Evolutionary conservation across 768 basidiomycete species (phyloP), one percentile per base, ranked within the genome.

Genomic region (Peribolospora baueri): DNA sequence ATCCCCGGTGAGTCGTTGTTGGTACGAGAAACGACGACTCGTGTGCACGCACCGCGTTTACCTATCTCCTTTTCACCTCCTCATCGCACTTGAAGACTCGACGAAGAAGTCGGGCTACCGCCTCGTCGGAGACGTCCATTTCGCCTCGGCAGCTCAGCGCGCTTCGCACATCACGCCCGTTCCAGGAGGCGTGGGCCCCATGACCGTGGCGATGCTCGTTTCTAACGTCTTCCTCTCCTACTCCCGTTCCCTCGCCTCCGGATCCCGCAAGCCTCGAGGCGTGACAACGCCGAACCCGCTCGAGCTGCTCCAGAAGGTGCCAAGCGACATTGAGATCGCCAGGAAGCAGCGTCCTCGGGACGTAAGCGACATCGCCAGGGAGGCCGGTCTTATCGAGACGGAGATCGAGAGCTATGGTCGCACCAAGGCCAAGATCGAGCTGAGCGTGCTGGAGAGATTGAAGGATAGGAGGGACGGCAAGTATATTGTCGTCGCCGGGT

Each of bases 121-220:
- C 56, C 75, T 98, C 7, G 88, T 97, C 56, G 93, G 93, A 45
- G 93, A 98, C 68, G 90, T 97, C 51, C 79, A 93, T 58, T 97
- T 77, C 64, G 72, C 73, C 6, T 73, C 81, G 5, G 90, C 85
- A n/a, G 69, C 75, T 37, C 64, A 71, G 48, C 77, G 81, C 56
- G 91, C 93, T 2, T 83, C 84, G 2, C 71, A 81, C 68, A 93
- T 98, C 63, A 98, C 93, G 0, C 93, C 93, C 25, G 93, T 98
- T 37, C 93, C 93, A 0, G 93, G 93, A 67, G 93, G 93, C 56
- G 93, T 98, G 53, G 93, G 93, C 9, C 93, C 93, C n/a, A 93
- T 97, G 90, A 98, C 93, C 10, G 93, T 98, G 56, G 93, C 93
- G 25, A 75, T 95, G 72, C 78, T 98, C 59, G 95, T 98, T 90